Conservation (phyloP, 139 green algal genomes). For the Coelastrella sp. region DNA sequence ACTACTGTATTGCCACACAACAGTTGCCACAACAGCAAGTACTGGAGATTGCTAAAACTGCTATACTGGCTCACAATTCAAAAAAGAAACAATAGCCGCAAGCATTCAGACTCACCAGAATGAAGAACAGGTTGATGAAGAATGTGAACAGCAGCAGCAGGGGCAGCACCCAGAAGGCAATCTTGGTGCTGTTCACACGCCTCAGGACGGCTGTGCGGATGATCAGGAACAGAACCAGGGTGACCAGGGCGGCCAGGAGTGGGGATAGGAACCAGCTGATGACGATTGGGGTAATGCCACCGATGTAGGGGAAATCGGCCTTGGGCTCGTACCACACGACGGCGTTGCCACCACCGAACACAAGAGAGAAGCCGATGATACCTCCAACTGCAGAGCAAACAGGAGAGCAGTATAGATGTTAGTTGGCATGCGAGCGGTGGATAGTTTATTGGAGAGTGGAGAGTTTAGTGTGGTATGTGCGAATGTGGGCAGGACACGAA, state of each 20-base stretch:
- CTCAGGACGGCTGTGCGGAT: conserved; percentile 60
- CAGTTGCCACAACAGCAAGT: not conserved
- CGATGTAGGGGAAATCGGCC: conserved; percentile 51
- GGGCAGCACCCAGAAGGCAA: conserved; percentile 65
- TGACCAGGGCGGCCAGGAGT: conserved; percentile 58
- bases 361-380: conserved; percentile 51
- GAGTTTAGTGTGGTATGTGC: too few relatives aligned
- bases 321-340: conserved; percentile 41
- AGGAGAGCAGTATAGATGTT: conserved; percentile 17
- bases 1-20: not conserved
- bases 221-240: conserved; percentile 59
- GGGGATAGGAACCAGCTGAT: conserved; percentile 77
- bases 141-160: conserved; percentile 53
- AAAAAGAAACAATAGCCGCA: too few relatives aligned
- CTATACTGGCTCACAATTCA: too few relatives aligned
- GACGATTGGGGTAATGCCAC: conserved; percentile 63
- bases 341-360: conserved; percentile 26
- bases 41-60: too few relatives aligned
- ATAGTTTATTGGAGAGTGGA: too few relatives aligned
- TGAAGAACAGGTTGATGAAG: conserved; percentile 43
- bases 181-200: conserved; percentile 54
- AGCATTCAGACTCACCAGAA: not conserved
- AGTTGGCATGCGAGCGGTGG: too few relatives aligned
- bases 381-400: conserved; percentile 36
- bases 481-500: not conserved